These are phyloP conservation scores for Vigna reflexopilosa DNA, from an alignment of 306 rosid species.

Conservation along the genomic window DNA sequence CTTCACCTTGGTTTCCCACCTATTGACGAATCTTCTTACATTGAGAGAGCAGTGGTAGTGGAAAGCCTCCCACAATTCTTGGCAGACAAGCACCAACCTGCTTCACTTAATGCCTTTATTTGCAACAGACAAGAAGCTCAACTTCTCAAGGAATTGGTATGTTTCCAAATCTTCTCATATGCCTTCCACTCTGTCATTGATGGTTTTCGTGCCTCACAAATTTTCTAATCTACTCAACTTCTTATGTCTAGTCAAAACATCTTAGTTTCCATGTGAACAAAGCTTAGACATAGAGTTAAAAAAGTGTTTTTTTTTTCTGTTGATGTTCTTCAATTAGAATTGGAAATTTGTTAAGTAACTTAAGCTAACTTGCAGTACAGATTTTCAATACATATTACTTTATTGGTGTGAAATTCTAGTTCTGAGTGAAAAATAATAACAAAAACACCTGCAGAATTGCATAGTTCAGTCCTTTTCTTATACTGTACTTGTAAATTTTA, in stretches of 20 bases:
- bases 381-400: background rate
- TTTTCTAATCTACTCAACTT: too few relatives aligned
- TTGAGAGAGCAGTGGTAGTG: conserved; percentile 65
- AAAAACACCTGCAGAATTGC: background rate
- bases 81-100: conserved; percentile 85
- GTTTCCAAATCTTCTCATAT: too few relatives aligned
- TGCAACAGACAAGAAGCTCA: conserved; percentile 79
- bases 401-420: background rate
- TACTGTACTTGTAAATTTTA: conserved; percentile 7
- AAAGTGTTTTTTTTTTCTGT: background rate
- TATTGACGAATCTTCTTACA: conserved; percentile 65
- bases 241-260: background rate
- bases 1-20: background rate
- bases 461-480: background rate
- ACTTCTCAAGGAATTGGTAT: conserved; percentile 77
- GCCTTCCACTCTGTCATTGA: too few relatives aligned
- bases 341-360: background rate
- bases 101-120: conserved; percentile 75
- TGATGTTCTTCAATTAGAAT: background rate
- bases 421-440: background rate
- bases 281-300: background rate
- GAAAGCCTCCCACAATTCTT: conserved; percentile 72
- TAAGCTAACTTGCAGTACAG: background rate
- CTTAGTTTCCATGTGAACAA: background rate
- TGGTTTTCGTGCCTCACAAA: too few relatives aligned